phyloP scores from a whole-genome alignment of 345 rosid species.

The Gynandropsis gynandra region DNA sequence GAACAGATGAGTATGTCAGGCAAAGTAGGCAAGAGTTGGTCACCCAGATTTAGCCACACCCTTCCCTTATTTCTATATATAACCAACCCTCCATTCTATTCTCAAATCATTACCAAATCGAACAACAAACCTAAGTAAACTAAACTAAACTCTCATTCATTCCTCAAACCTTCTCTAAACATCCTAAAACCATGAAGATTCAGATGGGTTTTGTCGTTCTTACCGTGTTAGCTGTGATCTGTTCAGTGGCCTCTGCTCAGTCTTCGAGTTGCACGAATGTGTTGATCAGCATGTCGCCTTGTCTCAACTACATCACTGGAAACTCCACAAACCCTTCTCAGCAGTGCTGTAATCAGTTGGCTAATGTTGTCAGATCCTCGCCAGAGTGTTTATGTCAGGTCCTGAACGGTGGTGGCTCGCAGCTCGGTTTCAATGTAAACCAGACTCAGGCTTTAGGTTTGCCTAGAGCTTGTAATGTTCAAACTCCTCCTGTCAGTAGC shows the following conservation, averaged over 20 bases:
- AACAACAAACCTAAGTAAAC: conserved; percentile 19
- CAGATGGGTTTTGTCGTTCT: too few species aligned
- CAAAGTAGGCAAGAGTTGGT: conserved; percentile 31
- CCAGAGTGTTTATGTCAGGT: conserved; percentile 72
- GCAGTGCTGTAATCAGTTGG: conserved; percentile 67
- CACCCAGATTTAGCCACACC: conserved; percentile 29
- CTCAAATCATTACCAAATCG: conserved; percentile 10
- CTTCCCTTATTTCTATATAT: conserved; percentile 20
- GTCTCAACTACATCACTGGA: conserved; percentile 62
- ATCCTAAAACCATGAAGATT: too few species aligned
- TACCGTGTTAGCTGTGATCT: too few species aligned
- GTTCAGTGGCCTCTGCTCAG: conserved; percentile 24
- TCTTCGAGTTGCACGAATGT: conserved; percentile 49
- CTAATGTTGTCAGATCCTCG: conserved; percentile 51
- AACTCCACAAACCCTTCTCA: conserved; percentile 58
- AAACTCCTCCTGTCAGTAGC: conserved; percentile 59
- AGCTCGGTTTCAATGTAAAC: conserved; percentile 57
- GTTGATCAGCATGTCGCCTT: conserved; percentile 56
- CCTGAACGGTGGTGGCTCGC: conserved; percentile 51
- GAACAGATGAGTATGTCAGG: not conserved
- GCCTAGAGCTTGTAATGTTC: conserved; percentile 70
- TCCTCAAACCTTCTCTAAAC: too few species aligned
- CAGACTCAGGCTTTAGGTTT: conserved; percentile 61
- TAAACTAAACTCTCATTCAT: too few species aligned
- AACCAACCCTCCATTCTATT: conserved; percentile 19